These are phyloP conservation scores for Strigomonas culicis DNA, from an alignment of 208 protist genomes.

Conservation along the genomic window DNA sequence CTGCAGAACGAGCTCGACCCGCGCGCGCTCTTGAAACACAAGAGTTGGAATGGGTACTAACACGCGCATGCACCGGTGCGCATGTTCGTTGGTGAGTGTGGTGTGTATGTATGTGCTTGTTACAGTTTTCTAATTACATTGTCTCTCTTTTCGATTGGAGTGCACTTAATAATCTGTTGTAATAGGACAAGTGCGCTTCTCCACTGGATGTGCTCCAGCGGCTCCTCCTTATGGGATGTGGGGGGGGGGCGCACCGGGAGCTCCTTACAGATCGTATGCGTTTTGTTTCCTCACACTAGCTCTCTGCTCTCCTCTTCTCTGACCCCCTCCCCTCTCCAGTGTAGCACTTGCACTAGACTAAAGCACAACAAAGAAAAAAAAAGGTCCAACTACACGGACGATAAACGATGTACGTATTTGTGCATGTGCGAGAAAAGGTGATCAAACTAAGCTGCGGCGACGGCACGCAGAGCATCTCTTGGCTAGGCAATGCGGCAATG, in stretches of 20 bases:
- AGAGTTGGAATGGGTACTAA: conserved; percentile 76
- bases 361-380: conserved; percentile 1
- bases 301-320: conserved; percentile 6
- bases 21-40: conserved; percentile 45
- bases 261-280: too few relatives aligned
- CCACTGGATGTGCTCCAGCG: too few relatives aligned
- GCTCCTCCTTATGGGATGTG: too few relatives aligned
- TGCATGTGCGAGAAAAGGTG: conserved; percentile 84
- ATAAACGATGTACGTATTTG: conserved; percentile 62
- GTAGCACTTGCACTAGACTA: not conserved
- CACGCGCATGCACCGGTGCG: not conserved
- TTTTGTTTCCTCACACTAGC: too few relatives aligned
- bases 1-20: conserved; percentile 82
- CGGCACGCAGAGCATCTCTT: conserved; percentile 76
- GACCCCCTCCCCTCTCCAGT: not conserved
- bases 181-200: not conserved
- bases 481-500: conserved; percentile 86
- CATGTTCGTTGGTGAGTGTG: too few relatives aligned
- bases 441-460: conserved; percentile 83
- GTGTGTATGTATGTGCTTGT: too few relatives aligned
- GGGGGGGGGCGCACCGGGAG: too few relatives aligned
- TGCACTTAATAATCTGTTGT: not conserved
- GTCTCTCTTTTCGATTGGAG: not conserved
- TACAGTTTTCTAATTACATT: too few relatives aligned
- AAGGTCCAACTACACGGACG: not conserved